Base-by-base conservation (phyloP, 2,329 filamentous ascomycete species). In the Aspergillus fijiensis region DNA sequence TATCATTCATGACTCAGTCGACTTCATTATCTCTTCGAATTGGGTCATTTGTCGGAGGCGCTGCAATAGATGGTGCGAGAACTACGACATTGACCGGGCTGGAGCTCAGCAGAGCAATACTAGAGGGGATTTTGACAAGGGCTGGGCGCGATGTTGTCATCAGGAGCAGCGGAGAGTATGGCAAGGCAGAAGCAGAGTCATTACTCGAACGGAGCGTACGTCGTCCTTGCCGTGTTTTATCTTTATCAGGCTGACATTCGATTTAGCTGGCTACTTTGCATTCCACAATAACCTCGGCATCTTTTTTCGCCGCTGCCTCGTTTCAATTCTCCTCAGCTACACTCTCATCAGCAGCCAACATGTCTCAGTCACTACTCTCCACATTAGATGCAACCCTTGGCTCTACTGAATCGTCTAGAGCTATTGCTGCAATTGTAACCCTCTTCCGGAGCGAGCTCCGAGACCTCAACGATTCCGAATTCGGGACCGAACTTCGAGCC, bases 351-450 rank as follows among this genome's bases (percentile, higher is more conserved):
- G 69, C 77, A 42, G 73, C 76, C 6, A 73, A 73, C 58, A 70
- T 79, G 57, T 79, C 79, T 0, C 77, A 80, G 58, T 75, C 77
- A 42, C 73, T 80, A 7, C 60, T 81, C 19, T 77, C 78, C 45
- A 79, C 76, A 1, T 70, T 81, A 11, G 79, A 81, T 69, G 77
- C 79, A 2, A 77, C 80, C 27, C 70, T 81, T 35, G 79, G 79
- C 11, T 80, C 77, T n/a, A 80, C 79, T 2, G 79, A 81, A 64
- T 79, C 79, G 1, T 81, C 79, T 5, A 74, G 79, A 42, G 79
- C 79, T 2, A 80, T 81, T 60, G 79, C 79, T 2, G 76, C 79
- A 2, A 80, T 81, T 29, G 76, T 81, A 56, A 80, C 77, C 4
- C 70, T 81, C 33, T 79, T 81, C 60, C 72, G 76, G 51, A 74